phyloP scores from a whole-genome alignment of 2,329 filamentous ascomycete species.

The Colletotrichum zoysiae region DNA sequence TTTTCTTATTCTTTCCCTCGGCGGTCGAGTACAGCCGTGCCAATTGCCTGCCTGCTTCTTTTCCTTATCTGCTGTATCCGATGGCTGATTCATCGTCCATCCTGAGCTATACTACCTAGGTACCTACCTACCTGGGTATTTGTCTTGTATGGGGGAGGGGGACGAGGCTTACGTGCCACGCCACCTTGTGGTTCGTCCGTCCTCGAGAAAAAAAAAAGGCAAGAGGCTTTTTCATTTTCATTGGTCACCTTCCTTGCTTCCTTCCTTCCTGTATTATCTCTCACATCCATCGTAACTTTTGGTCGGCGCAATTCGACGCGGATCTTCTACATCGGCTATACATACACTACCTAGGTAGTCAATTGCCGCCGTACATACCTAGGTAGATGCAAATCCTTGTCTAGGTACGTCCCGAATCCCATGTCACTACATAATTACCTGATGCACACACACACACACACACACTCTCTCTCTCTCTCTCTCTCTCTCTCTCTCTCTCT shows the following conservation, averaged over 20 bases:
- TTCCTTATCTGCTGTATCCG: slow-evolving; percentile 32
- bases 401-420: background rate
- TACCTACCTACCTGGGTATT: too few relatives aligned
- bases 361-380: background rate
- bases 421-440: background rate
- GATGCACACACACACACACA: background rate
- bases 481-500: too few relatives aligned
- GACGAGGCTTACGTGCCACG: background rate
- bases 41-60: slow-evolving; percentile 20
- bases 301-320: slow-evolving; percentile 14
- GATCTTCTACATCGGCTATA: background rate
- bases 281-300: background rate
- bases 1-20: too few relatives aligned
- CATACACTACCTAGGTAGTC: too few relatives aligned
- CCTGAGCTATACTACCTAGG: too few relatives aligned
- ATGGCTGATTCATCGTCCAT: slow-evolving; percentile 10
- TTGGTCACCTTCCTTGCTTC: background rate
- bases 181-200: slow-evolving; percentile 8
- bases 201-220: slow-evolving; percentile 5
- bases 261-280: background rate
- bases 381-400: background rate
- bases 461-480: background rate
- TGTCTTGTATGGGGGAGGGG: background rate
- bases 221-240: slow-evolving; percentile 1
- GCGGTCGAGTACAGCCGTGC: slow-evolving; percentile 10